Evolutionary conservation across 2,329 filamentous ascomycete genomes (phyloP), one percentile per base, ranked within the genome.

Genomic region (Penicillium hordei): DNA sequence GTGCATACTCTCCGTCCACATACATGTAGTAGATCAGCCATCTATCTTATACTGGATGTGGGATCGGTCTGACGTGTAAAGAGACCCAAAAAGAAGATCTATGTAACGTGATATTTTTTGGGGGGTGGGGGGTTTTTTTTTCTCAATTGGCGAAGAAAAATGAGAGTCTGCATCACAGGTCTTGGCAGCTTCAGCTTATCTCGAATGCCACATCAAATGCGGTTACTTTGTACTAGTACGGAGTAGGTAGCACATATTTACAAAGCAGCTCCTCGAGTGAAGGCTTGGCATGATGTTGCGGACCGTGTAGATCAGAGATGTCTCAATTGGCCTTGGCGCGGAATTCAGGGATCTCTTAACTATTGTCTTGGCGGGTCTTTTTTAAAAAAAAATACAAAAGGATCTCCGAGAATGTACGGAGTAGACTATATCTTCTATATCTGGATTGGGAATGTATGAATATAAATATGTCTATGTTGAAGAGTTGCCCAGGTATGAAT

Each of bases 311-410:
- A 57, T 57, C 55, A 40, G 33, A 53, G 38, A 51, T 39, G 43
- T 56, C 46, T 55, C 52, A 31, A 40, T 51, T 50, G 50, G 48
- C 15, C 62, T 64, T 64, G 62, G 62, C 59, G 50, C 43, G 54
- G 62, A 63, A 61, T 54, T 56, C 55, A 36, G 21, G 38, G 50
- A 50, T 58, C 52, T 48, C 36, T 33, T 33, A 36, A 27, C 52
- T 52, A 60, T 60, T 52, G 53, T 55, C 62, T 64, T 64, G 62
- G 62, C 62, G 33, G 33, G 33, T 27, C 4, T 23, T 56, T 5
- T n/a, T n/a, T n/a, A n/a, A 21, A 33, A 9, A 12, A 31, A 31
- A 12, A 2, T 7, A 8, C 23, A 5, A 25, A 13, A 3, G 12
- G 19, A 23, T 25, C 21, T 43, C 7, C 5, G 9, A 27, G 8